These are phyloP conservation scores for Catunica adiposa DNA, from an alignment of 2,329 filamentous ascomycete species.

Conservation along the genomic window DNA sequence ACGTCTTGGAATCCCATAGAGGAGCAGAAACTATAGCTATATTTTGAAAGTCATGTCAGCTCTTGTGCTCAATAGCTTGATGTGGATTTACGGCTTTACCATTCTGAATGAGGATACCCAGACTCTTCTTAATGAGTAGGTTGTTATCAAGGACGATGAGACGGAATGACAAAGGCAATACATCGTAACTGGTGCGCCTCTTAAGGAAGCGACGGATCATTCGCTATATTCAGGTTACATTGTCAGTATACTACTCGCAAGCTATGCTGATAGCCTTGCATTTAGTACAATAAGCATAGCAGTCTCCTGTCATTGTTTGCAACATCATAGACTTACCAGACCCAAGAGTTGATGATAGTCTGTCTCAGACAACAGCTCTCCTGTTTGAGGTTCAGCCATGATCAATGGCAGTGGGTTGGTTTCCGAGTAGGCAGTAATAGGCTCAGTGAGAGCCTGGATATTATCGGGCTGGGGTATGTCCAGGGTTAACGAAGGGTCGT, in stretches of 20 bases:
- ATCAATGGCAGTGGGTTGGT: constrained; percentile 23
- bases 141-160: constrained; percentile 92
- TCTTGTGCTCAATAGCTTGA: not conserved
- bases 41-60: not conserved
- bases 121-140: constrained; percentile 88
- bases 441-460: constrained; percentile 23
- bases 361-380: constrained; percentile 31
- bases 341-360: constrained; percentile 66
- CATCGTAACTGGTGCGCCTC: constrained; percentile 92
- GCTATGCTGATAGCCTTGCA: too few species aligned
- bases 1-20: constrained; percentile 86
- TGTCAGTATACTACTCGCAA: not conserved
- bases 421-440: constrained; percentile 21
- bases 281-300: constrained; percentile 4
- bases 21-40: constrained; percentile 92
- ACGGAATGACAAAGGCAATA: constrained; percentile 86
- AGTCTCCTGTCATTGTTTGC: not conserved
- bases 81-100: constrained; percentile 34
- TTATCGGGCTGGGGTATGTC: constrained; percentile 15
- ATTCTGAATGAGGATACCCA: constrained; percentile 91
- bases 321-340: constrained; percentile 39
- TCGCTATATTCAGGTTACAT: constrained; percentile 37
- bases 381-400: constrained; percentile 8
- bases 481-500: not conserved
- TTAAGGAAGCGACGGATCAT: constrained; percentile 91